Conservation (phyloP, 805 yeast species). For the Candida vaughaniae region DNA sequence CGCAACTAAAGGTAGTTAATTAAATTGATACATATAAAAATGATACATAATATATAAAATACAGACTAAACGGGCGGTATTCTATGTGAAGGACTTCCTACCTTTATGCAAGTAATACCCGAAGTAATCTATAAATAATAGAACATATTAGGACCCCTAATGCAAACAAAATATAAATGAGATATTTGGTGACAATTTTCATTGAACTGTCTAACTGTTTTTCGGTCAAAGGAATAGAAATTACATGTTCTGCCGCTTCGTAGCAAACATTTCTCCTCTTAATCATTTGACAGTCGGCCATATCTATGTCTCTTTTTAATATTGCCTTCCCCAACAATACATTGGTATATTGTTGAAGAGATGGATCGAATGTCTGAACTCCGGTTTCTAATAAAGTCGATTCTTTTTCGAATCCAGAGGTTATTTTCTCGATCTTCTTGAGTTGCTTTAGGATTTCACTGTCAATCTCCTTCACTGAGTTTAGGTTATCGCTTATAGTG, state of each 20-base stretch:
- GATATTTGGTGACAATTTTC: slow-evolving; percentile 23
- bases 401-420: slow-evolving; percentile 37
- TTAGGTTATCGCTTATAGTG: slow-evolving; percentile 31
- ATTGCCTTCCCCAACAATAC: slow-evolving; percentile 41
- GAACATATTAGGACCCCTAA: slow-evolving; percentile 23
- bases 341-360: slow-evolving; percentile 35
- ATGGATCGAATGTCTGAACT: slow-evolving; percentile 31
- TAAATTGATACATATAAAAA: too few species aligned
- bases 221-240: slow-evolving; percentile 40
- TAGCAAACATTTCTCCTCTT: slow-evolving; percentile 37
- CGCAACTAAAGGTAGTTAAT: too few species aligned
- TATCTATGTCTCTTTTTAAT: slow-evolving; percentile 30
- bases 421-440: slow-evolving; percentile 36
- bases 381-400: slow-evolving; percentile 26
- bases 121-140: slow-evolving; percentile 26
- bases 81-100: not conserved
- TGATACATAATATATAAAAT: too few species aligned
- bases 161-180: slow-evolving; percentile 22
- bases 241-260: slow-evolving; percentile 43
- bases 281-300: slow-evolving; percentile 31
- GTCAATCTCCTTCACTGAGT: slow-evolving; percentile 18
- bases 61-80: too few species aligned
- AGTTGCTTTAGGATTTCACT: slow-evolving; percentile 28
- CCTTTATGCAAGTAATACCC: slow-evolving; percentile 19
- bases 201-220: slow-evolving; percentile 21